Conservation (phyloP, 148 eudicot genomes). For the Amaranthus hypochondriacus region DNA sequence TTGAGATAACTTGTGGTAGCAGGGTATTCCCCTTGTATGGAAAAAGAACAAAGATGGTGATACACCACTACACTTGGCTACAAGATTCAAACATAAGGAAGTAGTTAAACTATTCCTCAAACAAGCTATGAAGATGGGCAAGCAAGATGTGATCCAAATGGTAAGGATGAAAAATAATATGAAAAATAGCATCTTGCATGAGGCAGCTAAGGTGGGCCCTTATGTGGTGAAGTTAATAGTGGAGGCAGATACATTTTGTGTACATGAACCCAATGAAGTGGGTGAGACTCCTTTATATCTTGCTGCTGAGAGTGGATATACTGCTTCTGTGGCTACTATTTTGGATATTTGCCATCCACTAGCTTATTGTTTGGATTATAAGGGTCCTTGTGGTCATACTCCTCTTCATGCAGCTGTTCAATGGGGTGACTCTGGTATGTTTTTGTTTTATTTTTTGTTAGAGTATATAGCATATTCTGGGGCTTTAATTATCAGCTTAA, state of each 20-base stretch:
- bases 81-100: background rate
- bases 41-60: background rate
- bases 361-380: background rate
- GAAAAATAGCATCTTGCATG: constrained; percentile 12
- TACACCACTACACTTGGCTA: constrained; percentile 3
- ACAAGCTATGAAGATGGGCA: background rate
- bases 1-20: background rate
- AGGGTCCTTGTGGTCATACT: constrained; percentile 19
- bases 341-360: background rate
- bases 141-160: background rate
- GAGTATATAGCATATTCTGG: too few relatives aligned
- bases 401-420: constrained; percentile 14
- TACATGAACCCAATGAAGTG: background rate
- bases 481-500: too few relatives aligned
- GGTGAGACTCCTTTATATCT: constrained; percentile 16
- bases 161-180: background rate
- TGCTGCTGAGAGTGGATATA: constrained; percentile 14
- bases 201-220: constrained; percentile 5
- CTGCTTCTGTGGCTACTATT: background rate
- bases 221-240: background rate
- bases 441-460: too few relatives aligned
- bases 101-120: background rate
- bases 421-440: background rate
- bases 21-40: background rate
- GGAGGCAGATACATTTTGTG: background rate